phyloP scores from a whole-genome alignment of 345 rosid species.

The Gossypium stocksii region DNA sequence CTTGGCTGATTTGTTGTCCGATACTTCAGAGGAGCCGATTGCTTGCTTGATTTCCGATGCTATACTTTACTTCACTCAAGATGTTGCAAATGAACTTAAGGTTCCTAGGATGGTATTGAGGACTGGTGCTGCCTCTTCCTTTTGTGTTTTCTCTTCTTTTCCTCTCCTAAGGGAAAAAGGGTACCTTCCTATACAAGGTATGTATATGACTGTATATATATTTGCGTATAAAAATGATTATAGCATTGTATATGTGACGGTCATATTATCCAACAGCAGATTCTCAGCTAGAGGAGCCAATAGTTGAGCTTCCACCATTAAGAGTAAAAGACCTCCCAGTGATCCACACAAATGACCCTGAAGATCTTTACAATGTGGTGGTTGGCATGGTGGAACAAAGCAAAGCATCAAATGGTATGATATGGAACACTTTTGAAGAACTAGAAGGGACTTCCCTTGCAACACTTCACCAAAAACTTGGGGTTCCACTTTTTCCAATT shows the following conservation, averaged over 20 bases:
- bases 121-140: slow-evolving; percentile 27
- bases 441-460: slow-evolving; percentile 36
- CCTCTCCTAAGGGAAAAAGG: slow-evolving; percentile 23
- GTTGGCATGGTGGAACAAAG: slow-evolving; percentile 22
- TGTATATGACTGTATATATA: not conserved
- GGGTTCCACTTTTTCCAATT: slow-evolving; percentile 32
- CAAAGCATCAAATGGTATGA: slow-evolving; percentile 39
- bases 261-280: slow-evolving; percentile 6
- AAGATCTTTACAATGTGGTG: slow-evolving; percentile 34
- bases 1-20: slow-evolving; percentile 31
- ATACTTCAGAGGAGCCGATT: slow-evolving; percentile 19
- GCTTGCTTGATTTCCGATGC: slow-evolving; percentile 37
- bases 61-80: slow-evolving; percentile 27
- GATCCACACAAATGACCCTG: not conserved
- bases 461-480: slow-evolving; percentile 18
- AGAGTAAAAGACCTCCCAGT: slow-evolving; percentile 35
- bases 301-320: slow-evolving; percentile 37
- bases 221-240: too few relatives aligned
- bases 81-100: slow-evolving; percentile 22
- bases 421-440: slow-evolving; percentile 53
- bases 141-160: slow-evolving; percentile 27
- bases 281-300: slow-evolving; percentile 4
- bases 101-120: slow-evolving; percentile 25
- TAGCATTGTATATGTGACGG: too few relatives aligned
- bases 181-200: slow-evolving; percentile 32